Base-by-base conservation (phyloP, 805 yeast genomes). In the Cyberlindnera petersonii region DNA sequence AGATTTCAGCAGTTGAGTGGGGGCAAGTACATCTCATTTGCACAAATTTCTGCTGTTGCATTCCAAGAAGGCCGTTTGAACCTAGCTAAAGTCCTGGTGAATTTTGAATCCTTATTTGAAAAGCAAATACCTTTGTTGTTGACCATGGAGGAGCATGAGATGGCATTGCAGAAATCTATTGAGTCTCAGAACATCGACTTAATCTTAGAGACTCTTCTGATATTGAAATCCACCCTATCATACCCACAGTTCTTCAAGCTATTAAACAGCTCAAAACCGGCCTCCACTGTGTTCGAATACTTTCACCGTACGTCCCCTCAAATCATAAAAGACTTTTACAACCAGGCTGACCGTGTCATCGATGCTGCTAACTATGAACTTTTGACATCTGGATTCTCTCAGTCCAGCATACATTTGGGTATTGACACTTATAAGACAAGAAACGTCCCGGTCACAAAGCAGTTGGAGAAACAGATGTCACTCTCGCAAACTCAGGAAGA, bases 11-110 rank as follows among this genome's bases (percentile, higher is more conserved):
- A 43, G 5, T 33, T 53, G 9, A 49, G 49, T 4, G 42, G 56
- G 3, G 55, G 63, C 10, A 55, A 61, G 9, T 68, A 71, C 4
- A 71, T 80, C 15, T 69, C 88, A 0, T 79, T 76, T 43, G 73
- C 75, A 6, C 65, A 69, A 20, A 74, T 87, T 20, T 78, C 86
- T 0, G 64, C 68, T 8, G 69, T 75, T 14, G 93, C 95, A 1
- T 75, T 72, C 50, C 80, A 82, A 51, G 97, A 91, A 59, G 98
- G 98, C 1, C 68, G 98, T 20, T 58, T 72, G 9, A 66, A 70
- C 18, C 61, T 93, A 17, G 82, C 96, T 26, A 75, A 81, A 38
- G 65, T 72, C 31, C 59, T 93, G n/a, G 68, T 85, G 10, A 72
- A 78, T 34, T 60, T 78, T 42, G 98, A 93, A 54, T 81, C 50